These are phyloP conservation scores for Omphalotus olearius DNA, from an alignment of 1,284 basidiomycete species.

Conservation along the genomic window DNA sequence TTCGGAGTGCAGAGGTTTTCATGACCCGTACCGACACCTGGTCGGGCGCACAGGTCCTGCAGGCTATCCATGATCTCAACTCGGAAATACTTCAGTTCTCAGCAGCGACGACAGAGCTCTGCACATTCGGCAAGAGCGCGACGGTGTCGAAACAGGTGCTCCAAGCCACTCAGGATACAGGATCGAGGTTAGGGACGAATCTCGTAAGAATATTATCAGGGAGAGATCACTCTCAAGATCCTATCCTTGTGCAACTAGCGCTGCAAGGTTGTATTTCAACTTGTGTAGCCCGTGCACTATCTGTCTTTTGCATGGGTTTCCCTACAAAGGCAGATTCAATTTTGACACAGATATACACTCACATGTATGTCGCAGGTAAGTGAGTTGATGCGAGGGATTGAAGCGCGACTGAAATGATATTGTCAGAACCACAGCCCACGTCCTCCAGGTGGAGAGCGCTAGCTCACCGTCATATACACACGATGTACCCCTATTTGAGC, in stretches of 20 bases:
- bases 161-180: slow-evolving; percentile 54
- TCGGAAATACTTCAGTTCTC: slow-evolving; percentile 74
- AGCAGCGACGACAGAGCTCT: slow-evolving; percentile 65
- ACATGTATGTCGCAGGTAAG: slow-evolving; percentile 60
- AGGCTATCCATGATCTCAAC: slow-evolving; percentile 75
- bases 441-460: slow-evolving; percentile 72
- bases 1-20: slow-evolving; percentile 57
- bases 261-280: slow-evolving; percentile 64
- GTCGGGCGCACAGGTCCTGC: slow-evolving; percentile 73
- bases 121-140: slow-evolving; percentile 39
- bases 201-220: slow-evolving; percentile 54
- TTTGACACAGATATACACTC: slow-evolving; percentile 59
- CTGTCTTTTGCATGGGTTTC: slow-evolving; percentile 68
- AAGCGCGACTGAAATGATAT: slow-evolving; percentile 13
- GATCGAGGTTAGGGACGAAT: slow-evolving; percentile 53
- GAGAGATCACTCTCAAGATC: slow-evolving; percentile 67
- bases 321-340: slow-evolving; percentile 64
- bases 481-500: slow-evolving; percentile 59
- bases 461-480: slow-evolving; percentile 62
- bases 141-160: slow-evolving; percentile 31
- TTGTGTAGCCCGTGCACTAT: slow-evolving; percentile 60
- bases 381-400: slow-evolving; percentile 23
- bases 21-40: slow-evolving; percentile 69
- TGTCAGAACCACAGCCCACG: slow-evolving; percentile 65
- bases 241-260: slow-evolving; percentile 68